A percentile compares a stretch with the other conserved stretches of the same genome.
phyloP scores from a whole-genome alignment of 805 yeast genomes.

The Yarrowia bubula region DNA sequence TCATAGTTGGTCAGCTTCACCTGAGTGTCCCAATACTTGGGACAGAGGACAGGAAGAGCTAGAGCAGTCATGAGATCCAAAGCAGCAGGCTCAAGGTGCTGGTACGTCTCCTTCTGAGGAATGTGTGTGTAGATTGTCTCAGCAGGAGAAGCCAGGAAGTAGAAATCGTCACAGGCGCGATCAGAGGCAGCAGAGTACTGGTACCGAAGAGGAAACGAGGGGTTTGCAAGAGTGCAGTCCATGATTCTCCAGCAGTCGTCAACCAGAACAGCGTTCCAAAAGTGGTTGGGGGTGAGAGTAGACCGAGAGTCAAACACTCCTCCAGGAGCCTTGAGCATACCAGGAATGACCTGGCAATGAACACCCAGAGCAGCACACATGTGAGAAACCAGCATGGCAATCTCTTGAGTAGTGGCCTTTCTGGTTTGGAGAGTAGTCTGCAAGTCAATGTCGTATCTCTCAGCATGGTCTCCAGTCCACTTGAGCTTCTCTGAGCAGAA shows the following conservation, averaged over 20 bases:
- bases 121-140: conserved; percentile 79
- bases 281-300: conserved; percentile 64
- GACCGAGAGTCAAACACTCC: conserved; percentile 47
- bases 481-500: conserved; percentile 61
- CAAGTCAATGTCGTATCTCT: conserved; percentile 31
- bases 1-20: conserved; percentile 66
- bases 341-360: conserved; percentile 72
- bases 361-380: conserved; percentile 70
- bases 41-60: conserved; percentile 81
- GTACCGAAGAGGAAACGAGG: conserved; percentile 51
- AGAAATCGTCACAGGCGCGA: conserved; percentile 52
- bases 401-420: conserved; percentile 64
- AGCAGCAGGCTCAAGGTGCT: conserved; percentile 76
- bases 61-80: conserved; percentile 74
- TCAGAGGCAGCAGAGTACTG: conserved; percentile 43
- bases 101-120: conserved; percentile 74
- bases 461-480: conserved; percentile 39
- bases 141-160: conserved; percentile 75
- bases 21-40: conserved; percentile 65
- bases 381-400: conserved; percentile 72
- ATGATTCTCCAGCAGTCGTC: conserved; percentile 77
- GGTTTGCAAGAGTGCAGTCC: conserved; percentile 68
- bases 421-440: conserved; percentile 42
- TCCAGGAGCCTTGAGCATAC: conserved; percentile 79
- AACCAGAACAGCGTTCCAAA: conserved; percentile 79